Evolutionary conservation across 129 eudicot genomes (phyloP).

Genomic region (Escallonia rubra): DNA sequence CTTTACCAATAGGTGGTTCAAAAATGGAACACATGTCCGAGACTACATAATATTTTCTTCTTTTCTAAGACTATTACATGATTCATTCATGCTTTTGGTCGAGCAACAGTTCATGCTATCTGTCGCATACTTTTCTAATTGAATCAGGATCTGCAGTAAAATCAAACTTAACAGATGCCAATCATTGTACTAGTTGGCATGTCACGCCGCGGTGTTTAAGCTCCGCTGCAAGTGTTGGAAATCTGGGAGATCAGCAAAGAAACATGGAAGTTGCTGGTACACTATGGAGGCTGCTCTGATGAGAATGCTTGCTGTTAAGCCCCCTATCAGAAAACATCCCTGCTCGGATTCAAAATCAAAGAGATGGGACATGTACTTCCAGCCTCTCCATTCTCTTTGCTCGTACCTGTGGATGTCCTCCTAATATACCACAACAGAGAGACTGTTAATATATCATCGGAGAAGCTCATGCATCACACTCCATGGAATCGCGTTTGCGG

Average conservation of each 20-base stretch:
- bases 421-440: background rate
- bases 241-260: conserved; percentile 13
- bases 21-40: too few species aligned
- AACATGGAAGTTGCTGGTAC: conserved; percentile 17
- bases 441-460: too few species aligned
- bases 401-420: conserved; percentile 4
- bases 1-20: too few species aligned
- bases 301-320: conserved; percentile 30
- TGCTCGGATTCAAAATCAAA: conserved; percentile 14
- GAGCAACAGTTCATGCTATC: too few species aligned
- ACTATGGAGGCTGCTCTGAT: conserved; percentile 17
- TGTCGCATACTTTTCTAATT: too few species aligned
- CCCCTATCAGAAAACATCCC: conserved; percentile 18
- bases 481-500: too few species aligned
- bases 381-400: conserved; percentile 25
- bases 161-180: too few species aligned
- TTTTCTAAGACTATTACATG: too few species aligned
- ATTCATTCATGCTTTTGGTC: too few species aligned
- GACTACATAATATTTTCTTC: too few species aligned
- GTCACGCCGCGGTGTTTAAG: background rate
- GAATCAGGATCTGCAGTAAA: too few species aligned
- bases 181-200: background rate
- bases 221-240: conserved; percentile 14
- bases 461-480: too few species aligned
- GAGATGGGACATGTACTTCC: conserved; percentile 18